Percentiles rank a stretch among this genome's conserved stretches.
Evolutionary conservation across 371 early-diverging fungal genomes (phyloP).

Genomic region (Furculomyces boomerangus): DNA sequence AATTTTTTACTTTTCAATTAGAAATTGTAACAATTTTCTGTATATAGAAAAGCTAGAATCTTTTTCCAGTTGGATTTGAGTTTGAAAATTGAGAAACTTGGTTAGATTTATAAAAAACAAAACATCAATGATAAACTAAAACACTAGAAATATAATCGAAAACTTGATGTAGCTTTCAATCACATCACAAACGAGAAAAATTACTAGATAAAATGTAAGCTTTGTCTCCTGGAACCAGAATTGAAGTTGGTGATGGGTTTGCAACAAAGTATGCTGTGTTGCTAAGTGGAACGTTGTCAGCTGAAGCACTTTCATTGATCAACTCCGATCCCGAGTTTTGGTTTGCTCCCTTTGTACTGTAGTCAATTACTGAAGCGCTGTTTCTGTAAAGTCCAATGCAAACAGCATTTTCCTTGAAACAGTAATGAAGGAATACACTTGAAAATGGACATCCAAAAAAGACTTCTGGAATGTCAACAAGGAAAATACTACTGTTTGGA

Average conservation of each 20-base stretch:
- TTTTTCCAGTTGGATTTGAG: too few species aligned
- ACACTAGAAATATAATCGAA: too few species aligned
- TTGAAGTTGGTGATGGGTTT: conserved; percentile 4
- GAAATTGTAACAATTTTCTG: too few species aligned
- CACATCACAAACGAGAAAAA: background rate
- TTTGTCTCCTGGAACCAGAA: background rate
- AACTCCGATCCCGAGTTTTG: too few species aligned
- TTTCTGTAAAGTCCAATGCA: conserved; percentile 35
- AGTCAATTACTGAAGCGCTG: conserved; percentile 10
- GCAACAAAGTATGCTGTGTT: conserved; percentile 34
- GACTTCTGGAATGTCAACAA: conserved; percentile 17
- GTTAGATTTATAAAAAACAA: too few species aligned
- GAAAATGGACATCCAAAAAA: conserved; percentile 21
- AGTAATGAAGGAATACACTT: conserved; percentile 20
- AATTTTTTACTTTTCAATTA: too few species aligned
- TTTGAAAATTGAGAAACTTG: too few species aligned
- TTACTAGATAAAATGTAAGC: background rate
- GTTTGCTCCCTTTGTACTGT: conserved; percentile 22
- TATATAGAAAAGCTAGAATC: too few species aligned
- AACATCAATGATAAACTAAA: too few species aligned
- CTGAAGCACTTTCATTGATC: conserved; percentile 24
- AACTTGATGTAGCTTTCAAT: too few species aligned
- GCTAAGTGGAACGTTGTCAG: conserved; percentile 22
- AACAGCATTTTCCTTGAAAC: conserved; percentile 22
- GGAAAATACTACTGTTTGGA: conserved; percentile 13